phyloP scores from a whole-genome alignment of 306 rosid genomes.

The Parietaria judaica region DNA sequence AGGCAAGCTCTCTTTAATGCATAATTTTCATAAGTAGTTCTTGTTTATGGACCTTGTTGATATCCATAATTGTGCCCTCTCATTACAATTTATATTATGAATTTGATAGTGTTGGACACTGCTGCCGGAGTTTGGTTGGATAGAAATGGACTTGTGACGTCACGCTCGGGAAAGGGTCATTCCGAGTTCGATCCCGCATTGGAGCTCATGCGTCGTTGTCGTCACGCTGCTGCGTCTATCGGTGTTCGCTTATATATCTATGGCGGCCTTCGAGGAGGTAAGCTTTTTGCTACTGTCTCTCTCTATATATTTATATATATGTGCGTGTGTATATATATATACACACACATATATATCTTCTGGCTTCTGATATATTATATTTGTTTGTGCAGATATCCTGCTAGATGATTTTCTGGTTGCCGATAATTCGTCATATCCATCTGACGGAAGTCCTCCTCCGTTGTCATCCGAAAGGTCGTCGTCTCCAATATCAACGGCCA shows the following conservation, averaged over 20 bases:
- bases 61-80: not conserved
- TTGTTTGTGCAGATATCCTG: slow-evolving; percentile 50
- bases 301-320: no score
- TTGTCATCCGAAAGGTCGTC: slow-evolving; percentile 56
- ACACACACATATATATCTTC: no score
- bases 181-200: slow-evolving; percentile 61
- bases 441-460: slow-evolving; percentile 44
- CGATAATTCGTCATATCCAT: slow-evolving; percentile 64
- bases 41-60: slow-evolving; percentile 8
- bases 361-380: slow-evolving; percentile 1
- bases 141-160: slow-evolving; percentile 84
- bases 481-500: slow-evolving; percentile 40
- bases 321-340: no score
- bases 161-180: slow-evolving; percentile 67
- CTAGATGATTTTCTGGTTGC: slow-evolving; percentile 88
- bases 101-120: slow-evolving; percentile 82
- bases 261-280: slow-evolving; percentile 98
- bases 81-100: not conserved
- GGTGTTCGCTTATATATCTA: slow-evolving; percentile 69
- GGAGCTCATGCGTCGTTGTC: slow-evolving; percentile 98
- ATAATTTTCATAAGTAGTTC: slow-evolving; percentile 7
- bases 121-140: slow-evolving; percentile 99
- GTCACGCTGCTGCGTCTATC: slow-evolving; percentile 95
- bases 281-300: not conserved
- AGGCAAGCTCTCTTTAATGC: slow-evolving; percentile 39